Base-by-base conservation (phyloP, 2,329 filamentous ascomycete genomes). In the Penicillium sp. region DNA sequence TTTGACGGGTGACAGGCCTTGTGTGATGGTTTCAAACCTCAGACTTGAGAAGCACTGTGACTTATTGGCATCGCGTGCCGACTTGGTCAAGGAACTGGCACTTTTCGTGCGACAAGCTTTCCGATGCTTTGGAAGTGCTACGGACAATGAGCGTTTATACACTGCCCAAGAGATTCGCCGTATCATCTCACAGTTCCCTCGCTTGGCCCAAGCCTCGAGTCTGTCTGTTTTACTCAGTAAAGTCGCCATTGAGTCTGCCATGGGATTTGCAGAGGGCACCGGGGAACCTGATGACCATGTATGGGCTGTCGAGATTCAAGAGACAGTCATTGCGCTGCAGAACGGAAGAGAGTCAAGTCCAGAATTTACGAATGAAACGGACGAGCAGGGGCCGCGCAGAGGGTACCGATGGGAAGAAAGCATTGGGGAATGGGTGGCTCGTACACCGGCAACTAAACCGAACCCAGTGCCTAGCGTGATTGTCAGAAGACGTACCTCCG, bases 391-490 rank as follows among this genome's bases (percentile, higher is more conserved):
- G 23, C 51, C 65, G 55, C 34, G 65, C 9, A 56, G 53, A 7
- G 65, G 61, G 57, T 64, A 81, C 73, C 66, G 76, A 29, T 83
- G 80, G 80, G 81, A 83, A 61, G 79, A 81, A 60, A 77, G 76
- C 42, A 82, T 83, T 62, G 76, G 78, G 33, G 81, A 83, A 64
- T 84, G 81, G 80, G 76, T 83, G 46, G 78, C 73, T 16, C 72
- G 69, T 36, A 81, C 77, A 42, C 80, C 80, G 26, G 66, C 61
- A 46, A 44, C 55, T 34, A 65, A 67, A 44, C 61, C 57, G 41
- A 63, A 65, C 43, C 39, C 52, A 8, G 34, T 47, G 24, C 47
- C 51, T n/a, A 16, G 47, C 9, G 45, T 34, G 18, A 29, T 42
- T 16, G 51, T 24, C 16, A 52, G 46, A 46, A 43, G 49, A 42